Evolutionary conservation across 768 basidiomycete genomes (phyloP).

Genomic region (Pulveroboletus sp.): DNA sequence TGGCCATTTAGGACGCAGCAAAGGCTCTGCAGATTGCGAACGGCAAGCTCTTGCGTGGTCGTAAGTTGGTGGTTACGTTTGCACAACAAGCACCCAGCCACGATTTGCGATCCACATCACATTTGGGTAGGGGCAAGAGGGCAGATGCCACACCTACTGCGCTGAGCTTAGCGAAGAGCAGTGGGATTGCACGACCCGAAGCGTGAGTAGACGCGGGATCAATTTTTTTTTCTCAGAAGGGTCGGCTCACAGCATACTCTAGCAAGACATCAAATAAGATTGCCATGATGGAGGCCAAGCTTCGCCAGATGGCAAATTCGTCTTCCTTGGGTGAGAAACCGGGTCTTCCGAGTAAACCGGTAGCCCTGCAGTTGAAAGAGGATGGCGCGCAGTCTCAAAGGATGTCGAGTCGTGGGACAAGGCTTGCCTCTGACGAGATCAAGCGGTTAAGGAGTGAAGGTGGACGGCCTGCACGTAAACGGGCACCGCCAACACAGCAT

Average conservation of each 20-base stretch:
- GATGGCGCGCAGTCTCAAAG: slow-evolving; percentile 2
- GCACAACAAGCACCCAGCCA: slow-evolving; percentile 77
- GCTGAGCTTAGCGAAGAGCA: slow-evolving; percentile 82
- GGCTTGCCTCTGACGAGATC: background rate
- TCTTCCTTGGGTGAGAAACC: slow-evolving; percentile 20
- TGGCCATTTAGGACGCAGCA: slow-evolving; percentile 69
- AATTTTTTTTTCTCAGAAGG: slow-evolving; percentile 2
- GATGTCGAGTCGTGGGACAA: background rate
- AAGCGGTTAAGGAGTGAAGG: slow-evolving; percentile 3
- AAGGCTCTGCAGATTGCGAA: slow-evolving; percentile 73
- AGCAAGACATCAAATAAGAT: slow-evolving; percentile 84
- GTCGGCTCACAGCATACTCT: slow-evolving; percentile 8
- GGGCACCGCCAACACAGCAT: slow-evolving; percentile 1
- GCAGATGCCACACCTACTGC: slow-evolving; percentile 77
- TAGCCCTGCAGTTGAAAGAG: background rate
- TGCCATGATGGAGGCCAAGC: slow-evolving; percentile 93
- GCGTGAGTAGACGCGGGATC: slow-evolving; percentile 35
- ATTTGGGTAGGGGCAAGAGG: slow-evolving; percentile 38
- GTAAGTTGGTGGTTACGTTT: slow-evolving; percentile 87
- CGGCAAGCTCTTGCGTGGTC: slow-evolving; percentile 80
- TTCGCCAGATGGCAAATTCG: slow-evolving; percentile 66
- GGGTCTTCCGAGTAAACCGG: slow-evolving; percentile 22
- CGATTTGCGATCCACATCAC: slow-evolving; percentile 26
- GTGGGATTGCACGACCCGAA: slow-evolving; percentile 45
- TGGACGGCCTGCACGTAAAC: background rate